A percentile compares a stretch with the other conserved stretches of the same genome.
phyloP scores from a whole-genome alignment of 805 yeast genomes.

The Saccharomycopsis oosterbeekiorum region DNA sequence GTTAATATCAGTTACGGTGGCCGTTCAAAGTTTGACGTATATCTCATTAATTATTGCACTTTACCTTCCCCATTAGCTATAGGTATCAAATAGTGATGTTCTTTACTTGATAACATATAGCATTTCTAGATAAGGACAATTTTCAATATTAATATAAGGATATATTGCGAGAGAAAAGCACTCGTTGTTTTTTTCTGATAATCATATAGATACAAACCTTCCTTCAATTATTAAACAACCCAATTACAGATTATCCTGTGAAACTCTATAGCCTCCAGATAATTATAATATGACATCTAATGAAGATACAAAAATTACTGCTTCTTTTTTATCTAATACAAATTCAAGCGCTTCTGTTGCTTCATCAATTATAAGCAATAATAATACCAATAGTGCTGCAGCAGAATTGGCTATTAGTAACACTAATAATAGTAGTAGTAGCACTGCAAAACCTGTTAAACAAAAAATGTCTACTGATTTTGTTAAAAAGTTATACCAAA shows the following conservation, averaged over 20 bases:
- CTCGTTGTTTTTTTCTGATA: too few relatives aligned
- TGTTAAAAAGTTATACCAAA: constrained; percentile 68
- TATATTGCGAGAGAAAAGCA: too few relatives aligned
- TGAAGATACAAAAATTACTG: background rate
- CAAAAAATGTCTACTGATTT: constrained; percentile 49
- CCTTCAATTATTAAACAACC: too few relatives aligned
- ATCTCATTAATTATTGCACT: background rate
- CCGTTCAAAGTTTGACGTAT: background rate
- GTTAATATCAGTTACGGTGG: too few relatives aligned
- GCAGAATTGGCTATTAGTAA: background rate
- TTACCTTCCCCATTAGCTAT: background rate
- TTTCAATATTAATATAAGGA: too few relatives aligned
- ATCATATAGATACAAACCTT: too few relatives aligned
- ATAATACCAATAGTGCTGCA: background rate
- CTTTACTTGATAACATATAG: background rate
- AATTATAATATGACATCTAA: background rate
- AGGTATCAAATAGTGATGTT: background rate
- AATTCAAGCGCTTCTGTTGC: background rate
- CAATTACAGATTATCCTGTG: too few relatives aligned
- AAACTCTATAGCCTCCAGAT: too few relatives aligned
- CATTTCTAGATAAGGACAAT: too few relatives aligned
- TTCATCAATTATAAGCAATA: background rate
- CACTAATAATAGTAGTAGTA: background rate
- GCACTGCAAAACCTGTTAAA: background rate
- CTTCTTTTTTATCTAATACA: background rate